Conservation (phyloP, 2,329 filamentous ascomycete genomes). For the Xylariaceae sp. region DNA sequence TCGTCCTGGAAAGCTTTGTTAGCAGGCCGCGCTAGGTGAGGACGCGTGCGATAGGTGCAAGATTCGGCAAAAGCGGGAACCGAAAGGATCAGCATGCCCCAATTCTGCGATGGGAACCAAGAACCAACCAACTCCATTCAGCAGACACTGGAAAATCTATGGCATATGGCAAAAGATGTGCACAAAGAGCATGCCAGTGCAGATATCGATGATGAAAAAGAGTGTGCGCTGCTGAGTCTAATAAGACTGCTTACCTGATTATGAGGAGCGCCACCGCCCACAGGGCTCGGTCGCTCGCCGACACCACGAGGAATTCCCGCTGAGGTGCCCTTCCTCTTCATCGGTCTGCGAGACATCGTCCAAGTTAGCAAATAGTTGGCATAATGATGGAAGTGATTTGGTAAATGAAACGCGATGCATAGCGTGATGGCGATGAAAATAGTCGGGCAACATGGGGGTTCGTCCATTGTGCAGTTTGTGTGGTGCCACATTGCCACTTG, state of each 20-base stretch:
- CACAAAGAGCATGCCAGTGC: not conserved
- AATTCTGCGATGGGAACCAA: constrained; percentile 15
- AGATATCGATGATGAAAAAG: not conserved
- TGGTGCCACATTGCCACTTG: constrained; percentile 35
- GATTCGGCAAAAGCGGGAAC: constrained; percentile 37
- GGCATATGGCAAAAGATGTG: not conserved
- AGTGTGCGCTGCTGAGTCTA: not conserved
- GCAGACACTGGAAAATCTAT: not conserved
- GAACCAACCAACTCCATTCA: constrained; percentile 20
- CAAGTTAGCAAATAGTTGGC: constrained; percentile 21
- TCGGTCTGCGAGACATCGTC: constrained; percentile 51
- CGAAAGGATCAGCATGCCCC: constrained; percentile 23
- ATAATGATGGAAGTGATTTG: constrained; percentile 11
- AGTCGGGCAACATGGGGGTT: constrained; percentile 15
- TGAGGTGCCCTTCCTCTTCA: constrained; percentile 71
- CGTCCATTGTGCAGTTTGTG: constrained; percentile 25
- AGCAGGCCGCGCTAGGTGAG: constrained; percentile 32
- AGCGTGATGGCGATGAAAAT: not conserved
- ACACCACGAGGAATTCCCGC: constrained; percentile 65
- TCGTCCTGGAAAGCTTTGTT: constrained; percentile 52
- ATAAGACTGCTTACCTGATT: constrained; percentile 49
- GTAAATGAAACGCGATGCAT: not conserved
- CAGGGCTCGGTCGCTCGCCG: constrained; percentile 63
- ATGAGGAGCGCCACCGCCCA: constrained; percentile 52
- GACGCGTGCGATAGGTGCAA: constrained; percentile 30